Base-by-base conservation (phyloP, 768 basidiomycete genomes). In the Gloeopeniophorella convolvens region DNA sequence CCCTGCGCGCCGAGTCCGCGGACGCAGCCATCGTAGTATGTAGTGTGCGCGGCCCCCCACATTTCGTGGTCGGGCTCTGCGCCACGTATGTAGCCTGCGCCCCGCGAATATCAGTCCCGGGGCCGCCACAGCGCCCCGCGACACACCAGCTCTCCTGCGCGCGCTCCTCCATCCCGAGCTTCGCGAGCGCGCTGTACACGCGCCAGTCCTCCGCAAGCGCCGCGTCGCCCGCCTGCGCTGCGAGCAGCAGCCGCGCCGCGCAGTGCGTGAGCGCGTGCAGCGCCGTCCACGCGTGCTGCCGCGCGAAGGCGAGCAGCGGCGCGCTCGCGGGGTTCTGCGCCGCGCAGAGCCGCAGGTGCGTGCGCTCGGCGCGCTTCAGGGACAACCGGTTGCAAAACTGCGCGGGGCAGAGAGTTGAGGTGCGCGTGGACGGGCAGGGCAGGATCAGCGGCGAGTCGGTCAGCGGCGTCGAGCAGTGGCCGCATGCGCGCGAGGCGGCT, bases 321-420 rank as follows among this genome's bases (percentile, higher is more conserved):
- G 70, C 63, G 2, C 75, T 77, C 4, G 78, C 79, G 1, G 85
- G 86, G 62, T 91, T 93, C 50, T 83, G 82, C 4, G 75, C 70
- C 5, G 81, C 73, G 58, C 90, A 93, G 9, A 92, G 70, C 3
- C 90, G 68, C 0, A 83, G 77, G 53, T 91, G 88, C 1, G 72
- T 71, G 51, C 73, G 73, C 2, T 72, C 74, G 0, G 84, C 78
- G 40, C 86, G 80, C 12, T 76, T 64, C 10, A 80, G 72, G 61
- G 90, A 93, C 2, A 89, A 76, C 3, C 88, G 75, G 54, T 80
- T 89, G 70, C 90, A 93, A 67, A 89, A 92, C 33, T 79, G 72
- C 8, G 77, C 75, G 7, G 78, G 71, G 56, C 88, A 89, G 30
- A 64, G 62, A 13, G 66, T 28, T 0, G 67, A 54, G 3, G 70